Percentiles rank a stretch among this genome's conserved stretches.
Conservation (phyloP, 306 rosid species). For the Sophora flavescens region DNA sequence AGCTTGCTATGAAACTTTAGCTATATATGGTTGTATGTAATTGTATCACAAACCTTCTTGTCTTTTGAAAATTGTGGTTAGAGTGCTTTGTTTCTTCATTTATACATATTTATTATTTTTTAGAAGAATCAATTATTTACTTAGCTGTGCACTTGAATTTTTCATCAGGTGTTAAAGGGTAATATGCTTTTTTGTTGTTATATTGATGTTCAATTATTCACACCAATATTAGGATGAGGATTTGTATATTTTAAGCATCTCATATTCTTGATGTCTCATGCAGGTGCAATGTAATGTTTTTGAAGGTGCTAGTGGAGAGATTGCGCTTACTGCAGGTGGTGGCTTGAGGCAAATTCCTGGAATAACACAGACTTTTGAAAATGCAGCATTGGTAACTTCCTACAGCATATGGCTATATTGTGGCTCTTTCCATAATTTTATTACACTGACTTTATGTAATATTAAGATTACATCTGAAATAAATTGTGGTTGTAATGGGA, state of each 20-base stretch:
- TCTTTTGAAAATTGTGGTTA: conserved; percentile 23
- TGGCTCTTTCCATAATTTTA: conserved; percentile 35
- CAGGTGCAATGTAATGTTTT: conserved; percentile 94
- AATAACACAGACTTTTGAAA: conserved; percentile 68
- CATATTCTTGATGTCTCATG: conserved; percentile 40
- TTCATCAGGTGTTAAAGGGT: conserved; percentile 12
- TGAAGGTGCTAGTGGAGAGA: conserved; percentile 83
- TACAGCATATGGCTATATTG: conserved; percentile 13
- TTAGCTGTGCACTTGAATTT: conserved; percentile 19
- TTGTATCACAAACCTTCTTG: conserved; percentile 1
- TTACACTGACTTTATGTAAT: not conserved
- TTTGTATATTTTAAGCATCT: conserved; percentile 35
- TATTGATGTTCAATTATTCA: conserved; percentile 16
- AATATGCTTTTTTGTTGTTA: conserved; percentile 25
- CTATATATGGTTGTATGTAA: conserved; percentile 15
- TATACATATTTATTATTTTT: not conserved
- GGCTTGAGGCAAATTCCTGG: conserved; percentile 93
- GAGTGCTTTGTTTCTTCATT: conserved; percentile 25
- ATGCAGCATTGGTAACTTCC: conserved; percentile 84
- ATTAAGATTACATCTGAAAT: conserved; percentile 32
- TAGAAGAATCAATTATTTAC: conserved; percentile 13
- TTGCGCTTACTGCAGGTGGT: conserved; percentile 86
- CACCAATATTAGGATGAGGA: conserved; percentile 10
- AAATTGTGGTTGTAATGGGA: conserved; percentile 26
- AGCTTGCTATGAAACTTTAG: conserved; percentile 34